These are phyloP conservation scores for Globisporangium middletonii DNA, from an alignment of 352 stramenopile species.

Conservation along the genomic window DNA sequence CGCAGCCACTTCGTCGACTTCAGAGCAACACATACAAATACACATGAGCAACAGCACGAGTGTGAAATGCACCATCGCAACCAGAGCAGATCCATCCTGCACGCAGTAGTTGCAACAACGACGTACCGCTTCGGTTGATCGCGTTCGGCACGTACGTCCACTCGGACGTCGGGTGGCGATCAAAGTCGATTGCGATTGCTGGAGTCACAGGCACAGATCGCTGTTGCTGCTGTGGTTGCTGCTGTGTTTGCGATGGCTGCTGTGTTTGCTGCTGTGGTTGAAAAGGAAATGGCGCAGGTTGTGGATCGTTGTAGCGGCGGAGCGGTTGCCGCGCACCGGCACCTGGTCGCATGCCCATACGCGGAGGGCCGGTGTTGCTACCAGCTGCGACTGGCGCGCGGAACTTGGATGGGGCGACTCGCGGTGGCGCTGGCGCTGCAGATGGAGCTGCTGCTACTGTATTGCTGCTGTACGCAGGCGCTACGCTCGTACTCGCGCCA, in stretches of 20 bases:
- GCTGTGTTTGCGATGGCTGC: neutral
- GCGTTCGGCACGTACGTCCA: slow-evolving; percentile 49
- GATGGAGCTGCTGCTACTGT: neutral
- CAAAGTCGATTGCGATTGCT: slow-evolving; percentile 41
- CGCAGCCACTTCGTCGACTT: neutral
- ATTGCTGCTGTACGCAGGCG: neutral
- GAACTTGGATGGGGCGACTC: slow-evolving; percentile 25
- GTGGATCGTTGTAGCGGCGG: neutral
- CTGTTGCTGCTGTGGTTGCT: neutral
- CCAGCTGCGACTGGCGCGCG: slow-evolving; percentile 14
- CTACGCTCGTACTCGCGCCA: slow-evolving; percentile 1
- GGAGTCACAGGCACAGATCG: neutral
- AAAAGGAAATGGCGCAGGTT: neutral
- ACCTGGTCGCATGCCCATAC: slow-evolving; percentile 6
- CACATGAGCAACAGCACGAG: neutral
- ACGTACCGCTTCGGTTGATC: slow-evolving; percentile 37
- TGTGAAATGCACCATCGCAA: too few species aligned
- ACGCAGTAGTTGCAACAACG: slow-evolving; percentile 4
- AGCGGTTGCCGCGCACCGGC: slow-evolving; percentile 15
- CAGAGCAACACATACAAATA: neutral
- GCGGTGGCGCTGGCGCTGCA: neutral
- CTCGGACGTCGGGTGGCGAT: slow-evolving; percentile 46
- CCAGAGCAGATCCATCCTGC: too few species aligned
- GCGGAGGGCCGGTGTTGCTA: slow-evolving; percentile 7
- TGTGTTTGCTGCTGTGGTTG: neutral